Percentiles rank a stretch among this genome's conserved stretches.
phyloP scores from a whole-genome alignment of 2,329 filamentous ascomycete genomes.

The Rhynchosporium graminicola region DNA sequence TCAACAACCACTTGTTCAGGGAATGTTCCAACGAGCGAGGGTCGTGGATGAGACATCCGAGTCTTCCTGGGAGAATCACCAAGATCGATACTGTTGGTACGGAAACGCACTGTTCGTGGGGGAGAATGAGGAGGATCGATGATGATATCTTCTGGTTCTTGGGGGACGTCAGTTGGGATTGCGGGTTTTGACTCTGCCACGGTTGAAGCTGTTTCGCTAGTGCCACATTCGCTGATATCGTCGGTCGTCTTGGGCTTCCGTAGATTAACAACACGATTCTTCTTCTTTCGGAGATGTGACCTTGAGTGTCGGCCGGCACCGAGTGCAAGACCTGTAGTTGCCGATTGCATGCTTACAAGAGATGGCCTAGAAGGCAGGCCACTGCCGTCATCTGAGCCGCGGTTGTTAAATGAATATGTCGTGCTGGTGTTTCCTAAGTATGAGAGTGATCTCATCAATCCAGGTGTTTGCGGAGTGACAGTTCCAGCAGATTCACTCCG shows the following conservation, averaged over 20 bases:
- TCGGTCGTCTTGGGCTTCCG: conserved; percentile 57
- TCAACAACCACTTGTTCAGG: conserved; percentile 30
- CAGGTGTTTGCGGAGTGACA: conserved; percentile 44
- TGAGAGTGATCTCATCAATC: conserved; percentile 64
- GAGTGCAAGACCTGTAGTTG: conserved; percentile 62
- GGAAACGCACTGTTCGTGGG: conserved; percentile 41
- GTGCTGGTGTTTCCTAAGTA: conserved; percentile 56
- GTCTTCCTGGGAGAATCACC: conserved; percentile 42
- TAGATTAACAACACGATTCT: conserved; percentile 80
- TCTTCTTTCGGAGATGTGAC: conserved; percentile 72
- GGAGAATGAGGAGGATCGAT: conserved; percentile 54
- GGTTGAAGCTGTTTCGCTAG: conserved; percentile 51
- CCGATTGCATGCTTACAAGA: conserved; percentile 61
- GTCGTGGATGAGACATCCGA: conserved; percentile 26
- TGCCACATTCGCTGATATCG: conserved; percentile 54
- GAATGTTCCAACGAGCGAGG: conserved; percentile 23
- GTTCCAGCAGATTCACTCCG: conserved; percentile 55
- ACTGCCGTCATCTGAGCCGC: conserved; percentile 62
- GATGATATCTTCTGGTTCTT: conserved; percentile 59
- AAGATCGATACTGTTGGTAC: conserved; percentile 40
- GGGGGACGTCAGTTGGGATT: conserved; percentile 56
- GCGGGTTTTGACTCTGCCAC: conserved; percentile 63
- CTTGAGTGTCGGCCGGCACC: conserved; percentile 60
- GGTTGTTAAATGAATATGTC: conserved; percentile 69
- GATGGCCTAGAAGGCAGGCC: conserved; percentile 66